Evolutionary conservation across 441 rosid species (phyloP), one percentile per base, ranked within the genome.

Genomic region (Brassica hybrid): DNA sequence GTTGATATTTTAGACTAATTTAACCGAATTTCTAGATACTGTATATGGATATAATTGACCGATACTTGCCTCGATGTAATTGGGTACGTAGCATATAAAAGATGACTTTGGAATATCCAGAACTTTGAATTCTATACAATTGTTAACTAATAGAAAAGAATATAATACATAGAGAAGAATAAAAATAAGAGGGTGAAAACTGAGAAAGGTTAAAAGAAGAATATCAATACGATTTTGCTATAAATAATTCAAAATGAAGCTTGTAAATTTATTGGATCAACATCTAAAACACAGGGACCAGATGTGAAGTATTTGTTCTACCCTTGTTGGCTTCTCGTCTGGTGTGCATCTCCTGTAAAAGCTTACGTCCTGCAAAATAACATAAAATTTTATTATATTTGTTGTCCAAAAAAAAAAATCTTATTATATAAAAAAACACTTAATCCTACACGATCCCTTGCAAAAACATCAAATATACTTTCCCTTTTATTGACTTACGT

Each of bases 291-390:
- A 43, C 38, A 30, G n/a, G 74, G 17, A 77, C 43, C 67, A 65
- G 19, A 56, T 43, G 43, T 25, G 41, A 58, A 60, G 63, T 18
- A 9, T 10, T 16, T 62, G 17, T 79, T 85, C 81, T 79, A 86
- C 86, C 87, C 86, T 85, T 81, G 85, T 79, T 80, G 84, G 83
- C 87, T 80, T 78, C 90, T 84, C 83, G 76, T 84, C 86, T 80
- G 89, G 77, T 84, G 83, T 70, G 80, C 77, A 82, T 86, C 88
- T 75, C 64, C 71, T 36, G 82, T 82, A 74, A 83, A 76, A 79
- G 23, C 75, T 76, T 76, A 81, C 79, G 63, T 82, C 89, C 91
- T 88, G 84, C 81, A 74, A 73, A 45, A 77, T 21, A 67, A 59
- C 34, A 17, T 18, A 23, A 64, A 4, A 32, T 27, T 5, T n/a